Conservation (phyloP, 2,329 filamentous ascomycete genomes). For the Monosporascus sp. region DNA sequence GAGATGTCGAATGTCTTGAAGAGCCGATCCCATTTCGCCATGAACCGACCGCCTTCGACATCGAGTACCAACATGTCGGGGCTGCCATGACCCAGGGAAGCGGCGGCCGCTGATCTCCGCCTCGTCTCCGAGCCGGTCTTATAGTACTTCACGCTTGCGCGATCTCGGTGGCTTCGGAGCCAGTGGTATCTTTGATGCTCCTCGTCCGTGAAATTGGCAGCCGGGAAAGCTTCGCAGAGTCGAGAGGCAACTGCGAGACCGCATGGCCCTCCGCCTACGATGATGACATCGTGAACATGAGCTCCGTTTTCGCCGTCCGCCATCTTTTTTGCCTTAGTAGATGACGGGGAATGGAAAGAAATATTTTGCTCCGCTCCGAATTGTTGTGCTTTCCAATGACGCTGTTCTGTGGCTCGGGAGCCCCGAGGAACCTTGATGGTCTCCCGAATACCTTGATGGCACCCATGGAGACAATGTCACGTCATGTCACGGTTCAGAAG, state of each 20-base stretch:
- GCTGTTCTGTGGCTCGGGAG: too few species aligned
- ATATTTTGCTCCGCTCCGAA: not conserved
- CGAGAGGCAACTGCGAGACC: conserved; percentile 70
- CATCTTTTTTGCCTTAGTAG: conserved; percentile 5
- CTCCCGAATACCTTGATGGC: not conserved
- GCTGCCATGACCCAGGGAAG: conserved; percentile 11
- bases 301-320: conserved; percentile 6
- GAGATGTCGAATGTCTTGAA: conserved; percentile 66
- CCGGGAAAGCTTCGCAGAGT: conserved; percentile 66
- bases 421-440: conserved; percentile 10
- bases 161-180: conserved; percentile 60
- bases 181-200: conserved; percentile 79
- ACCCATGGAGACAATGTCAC: not conserved
- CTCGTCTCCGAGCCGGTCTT: conserved; percentile 32
- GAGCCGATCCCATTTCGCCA: conserved; percentile 64
- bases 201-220: conserved; percentile 76
- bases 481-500: not conserved
- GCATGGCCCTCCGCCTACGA: conserved; percentile 70
- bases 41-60: conserved; percentile 57
- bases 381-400: not conserved
- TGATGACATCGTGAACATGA: conserved; percentile 59
- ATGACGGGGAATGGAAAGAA: not conserved
- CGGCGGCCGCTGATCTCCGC: conserved; percentile 26
- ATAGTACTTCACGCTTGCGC: conserved; percentile 52
- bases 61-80: conserved; percentile 60